phyloP scores from a whole-genome alignment of 176 grass and related monocot genomes.

The Musa beccarii region DNA sequence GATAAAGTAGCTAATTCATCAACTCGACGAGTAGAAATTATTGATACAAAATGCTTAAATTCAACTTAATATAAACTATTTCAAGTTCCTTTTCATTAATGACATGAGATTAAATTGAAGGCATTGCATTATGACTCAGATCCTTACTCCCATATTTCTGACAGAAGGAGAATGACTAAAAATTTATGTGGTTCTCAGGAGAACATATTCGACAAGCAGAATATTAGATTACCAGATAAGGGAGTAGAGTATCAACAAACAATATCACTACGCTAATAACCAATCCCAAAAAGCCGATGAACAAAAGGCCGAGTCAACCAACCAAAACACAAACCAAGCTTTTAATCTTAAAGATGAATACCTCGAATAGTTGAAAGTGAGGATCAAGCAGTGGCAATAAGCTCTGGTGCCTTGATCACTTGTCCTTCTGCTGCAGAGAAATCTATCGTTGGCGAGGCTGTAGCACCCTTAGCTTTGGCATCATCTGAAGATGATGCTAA shows the following conservation, averaged over 20 bases:
- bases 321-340: background rate
- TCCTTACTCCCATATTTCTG: too few relatives aligned
- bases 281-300: background rate
- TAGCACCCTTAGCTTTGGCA: background rate
- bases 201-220: background rate
- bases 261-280: background rate
- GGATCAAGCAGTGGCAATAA: constrained; percentile 3
- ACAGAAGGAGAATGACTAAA: too few relatives aligned
- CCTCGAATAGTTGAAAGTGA: background rate
- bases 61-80: too few relatives aligned
- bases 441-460: background rate
- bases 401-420: background rate
- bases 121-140: too few relatives aligned
- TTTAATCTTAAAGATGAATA: background rate
- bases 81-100: too few relatives aligned
- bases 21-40: too few relatives aligned
- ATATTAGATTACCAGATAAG: background rate
- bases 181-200: background rate
- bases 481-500: background rate
- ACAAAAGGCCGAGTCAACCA: background rate
- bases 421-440: background rate
- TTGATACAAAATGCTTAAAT: too few relatives aligned
- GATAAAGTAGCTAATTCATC: too few relatives aligned
- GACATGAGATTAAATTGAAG: too few relatives aligned
- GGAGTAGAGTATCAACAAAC: background rate